These are phyloP conservation scores for Collybia sordida DNA, from an alignment of 768 basidiomycete species.

Conservation along the genomic window DNA sequence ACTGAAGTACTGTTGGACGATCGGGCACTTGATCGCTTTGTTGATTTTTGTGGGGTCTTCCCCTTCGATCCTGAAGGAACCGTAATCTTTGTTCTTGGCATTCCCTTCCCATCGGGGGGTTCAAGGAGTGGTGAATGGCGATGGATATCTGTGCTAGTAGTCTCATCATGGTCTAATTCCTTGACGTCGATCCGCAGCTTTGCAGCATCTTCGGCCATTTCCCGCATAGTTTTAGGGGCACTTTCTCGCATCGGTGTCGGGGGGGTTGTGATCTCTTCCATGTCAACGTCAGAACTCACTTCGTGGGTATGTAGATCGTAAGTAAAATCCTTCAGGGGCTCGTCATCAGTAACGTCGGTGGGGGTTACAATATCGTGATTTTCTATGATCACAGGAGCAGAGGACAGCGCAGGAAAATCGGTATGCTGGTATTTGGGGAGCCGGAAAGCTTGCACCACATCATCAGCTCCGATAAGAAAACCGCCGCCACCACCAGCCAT, in stretches of 20 bases:
- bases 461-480: constrained; percentile 68
- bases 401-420: constrained; percentile 18
- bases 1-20: constrained; percentile 6
- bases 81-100: constrained; percentile 3
- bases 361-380: not conserved
- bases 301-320: constrained; percentile 39
- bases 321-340: constrained; percentile 23
- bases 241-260: not conserved
- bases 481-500: constrained; percentile 48
- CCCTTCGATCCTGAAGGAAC: not conserved
- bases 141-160: constrained; percentile 5
- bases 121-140: constrained; percentile 1
- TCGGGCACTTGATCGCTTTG: not conserved
- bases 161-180: constrained; percentile 3
- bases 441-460: constrained; percentile 70
- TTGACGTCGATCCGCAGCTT: constrained; percentile 11
- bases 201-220: constrained; percentile 54
- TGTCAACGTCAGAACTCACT: constrained; percentile 29
- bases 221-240: constrained; percentile 60
- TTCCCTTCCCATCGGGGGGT: constrained; percentile 1
- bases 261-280: constrained; percentile 18
- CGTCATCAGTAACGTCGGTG: not conserved
- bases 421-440: constrained; percentile 60
- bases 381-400: not conserved
- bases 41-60: not conserved